Base-by-base conservation (phyloP, 2,329 filamentous ascomycete genomes). In the Clonostachys chloroleuca region DNA sequence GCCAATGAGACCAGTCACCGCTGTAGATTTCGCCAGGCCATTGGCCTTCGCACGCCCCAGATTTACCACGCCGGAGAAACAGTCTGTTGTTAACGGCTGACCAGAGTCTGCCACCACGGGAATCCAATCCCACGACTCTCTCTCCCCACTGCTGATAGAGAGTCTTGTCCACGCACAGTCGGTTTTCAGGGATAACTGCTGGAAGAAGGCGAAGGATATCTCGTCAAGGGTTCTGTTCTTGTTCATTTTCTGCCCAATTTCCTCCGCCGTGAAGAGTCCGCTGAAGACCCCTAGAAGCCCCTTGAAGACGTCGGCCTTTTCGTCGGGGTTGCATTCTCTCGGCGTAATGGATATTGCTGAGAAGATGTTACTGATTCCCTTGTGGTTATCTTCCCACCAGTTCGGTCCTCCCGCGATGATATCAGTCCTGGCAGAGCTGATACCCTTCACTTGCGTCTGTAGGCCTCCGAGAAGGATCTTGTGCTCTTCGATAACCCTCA, bases 301-400 rank as follows among this genome's bases (percentile, higher is more conserved):
- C 37, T 42, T 41, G 36, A 49, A 49, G 45, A 49, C 36, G 24
- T 49, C 48, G 36, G 36, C 36, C 4, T 39, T 39, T 30, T 30
- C 24, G 1, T 30, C 24, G 36, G 17, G 17, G 34, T 35, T 12
- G 42, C 57, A 60, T 44, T 52, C 42, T 8, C 61, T 50, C 13
- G 56, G 54, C 9, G 13, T 49, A 10, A 63, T 54, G 4, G 62
- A 62, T 24, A 64, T 53, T 39, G 61, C 61, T 2, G 61, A 64
- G 48, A 65, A 65, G 8, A 65, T 54, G 43, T 64, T 64, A 47
- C 57, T 56, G 10, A 64, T 50, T 2, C 61, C 62, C 40, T 53
- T 54, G 47, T 55, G 49, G 41, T 64, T 65, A 17, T 61, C 56
- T n/a, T 44, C 42, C 62, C 62, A 64, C 61, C 60, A 65, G 5